Evolutionary conservation across 345 rosid genomes (phyloP).

Genomic region (Euphorbia tirucalli): DNA sequence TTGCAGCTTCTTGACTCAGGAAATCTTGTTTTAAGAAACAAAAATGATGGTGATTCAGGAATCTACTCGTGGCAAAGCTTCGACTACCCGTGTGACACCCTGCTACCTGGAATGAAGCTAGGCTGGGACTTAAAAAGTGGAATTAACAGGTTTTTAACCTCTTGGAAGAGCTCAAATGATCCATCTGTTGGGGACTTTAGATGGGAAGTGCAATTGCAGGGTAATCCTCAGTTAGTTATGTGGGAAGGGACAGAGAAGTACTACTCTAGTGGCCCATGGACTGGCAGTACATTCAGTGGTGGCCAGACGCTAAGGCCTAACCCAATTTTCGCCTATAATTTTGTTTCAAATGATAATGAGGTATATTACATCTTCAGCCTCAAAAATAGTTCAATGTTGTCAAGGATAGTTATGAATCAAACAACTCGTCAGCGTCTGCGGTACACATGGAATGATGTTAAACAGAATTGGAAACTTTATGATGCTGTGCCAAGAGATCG

Average conservation of each 20-base stretch:
- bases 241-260: background rate
- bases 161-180: constrained; percentile 13
- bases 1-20: constrained; percentile 19
- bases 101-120: constrained; percentile 18
- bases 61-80: constrained; percentile 20
- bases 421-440: background rate
- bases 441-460: background rate
- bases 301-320: background rate
- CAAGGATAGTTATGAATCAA: background rate
- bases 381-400: background rate
- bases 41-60: background rate
- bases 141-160: background rate
- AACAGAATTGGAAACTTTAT: background rate
- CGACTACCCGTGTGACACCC: constrained; percentile 16
- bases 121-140: background rate
- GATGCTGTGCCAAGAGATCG: background rate
- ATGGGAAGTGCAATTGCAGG: too few relatives aligned
- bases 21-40: constrained; percentile 7
- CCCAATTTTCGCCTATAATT: background rate
- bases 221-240: background rate
- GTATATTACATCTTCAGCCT: background rate
- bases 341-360: background rate
- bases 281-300: constrained; percentile 11
- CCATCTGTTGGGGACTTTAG: background rate
- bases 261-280: constrained; percentile 15